Evolutionary conservation across 306 rosid genomes (phyloP), one percentile per base, ranked within the genome.

Genomic region (Glycyrrhiza uralensis): DNA sequence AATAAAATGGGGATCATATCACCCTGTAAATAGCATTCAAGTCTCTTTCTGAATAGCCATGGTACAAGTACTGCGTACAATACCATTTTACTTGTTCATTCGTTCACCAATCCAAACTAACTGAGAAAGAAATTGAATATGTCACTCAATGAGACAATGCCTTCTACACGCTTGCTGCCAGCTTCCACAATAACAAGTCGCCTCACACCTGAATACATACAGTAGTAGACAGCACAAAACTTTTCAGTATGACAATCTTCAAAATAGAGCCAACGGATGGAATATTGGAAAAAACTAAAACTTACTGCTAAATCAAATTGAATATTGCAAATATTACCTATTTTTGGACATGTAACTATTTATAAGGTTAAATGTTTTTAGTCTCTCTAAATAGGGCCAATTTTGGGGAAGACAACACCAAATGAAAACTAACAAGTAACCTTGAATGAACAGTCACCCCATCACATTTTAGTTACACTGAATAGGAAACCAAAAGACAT

Each of bases 111-210:
- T 19, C 60, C 74, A 50, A 33, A 67, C 72, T 87, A 93, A 77
- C 85, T 87, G 28, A 90, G 85, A 79, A 93, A 85, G 87, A 90
- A 87, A 86, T 89, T 90, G 87, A 93, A 88, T 67, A 90, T 39
- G 82, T 93, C 97, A 15, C 89, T 79, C 76, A 93, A 82, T 17
- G 98, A 81, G 75, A 93, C 79, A 44, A 93, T 86, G 77, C 96
- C 98, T 80, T 90, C 96, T 73, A 93, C 93, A 17, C 97, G 90
- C 78, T 90, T 93, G 74, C 98, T 90, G 36, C 97, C 98, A 26
- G 97, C 98, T 85, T 93, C 98, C 79, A 93, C 98, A 5, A 93
- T 86, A 20, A 93, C 88, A 45, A 90, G 89, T 72, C 97, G 82
- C 77, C 97, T 84, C 7, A 90, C 94, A 66, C 97, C 97, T 93